Conservation (phyloP, 1,284 basidiomycete species). For the Amylostereum areolatum region DNA sequence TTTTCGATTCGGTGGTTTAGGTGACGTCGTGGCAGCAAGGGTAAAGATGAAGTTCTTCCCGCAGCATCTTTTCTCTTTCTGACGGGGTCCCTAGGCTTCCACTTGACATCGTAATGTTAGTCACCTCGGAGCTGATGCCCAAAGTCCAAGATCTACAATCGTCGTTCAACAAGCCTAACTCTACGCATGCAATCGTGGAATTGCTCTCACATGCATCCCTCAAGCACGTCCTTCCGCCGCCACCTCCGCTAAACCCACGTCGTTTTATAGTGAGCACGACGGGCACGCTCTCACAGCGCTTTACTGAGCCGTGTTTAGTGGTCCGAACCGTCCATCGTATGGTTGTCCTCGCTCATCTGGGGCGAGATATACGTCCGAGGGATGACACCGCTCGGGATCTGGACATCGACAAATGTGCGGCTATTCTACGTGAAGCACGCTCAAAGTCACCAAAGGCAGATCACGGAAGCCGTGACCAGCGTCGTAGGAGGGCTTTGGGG, state of each 20-base stretch:
- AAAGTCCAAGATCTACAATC: slow-evolving; percentile 80
- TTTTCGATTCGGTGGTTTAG: slow-evolving; percentile 25
- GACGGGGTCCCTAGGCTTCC: slow-evolving; percentile 51
- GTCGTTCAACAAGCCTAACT: slow-evolving; percentile 54
- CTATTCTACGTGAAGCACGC: slow-evolving; percentile 88
- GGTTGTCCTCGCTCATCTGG: slow-evolving; percentile 89
- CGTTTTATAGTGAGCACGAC: slow-evolving; percentile 57
- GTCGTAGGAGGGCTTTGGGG: slow-evolving; percentile 63
- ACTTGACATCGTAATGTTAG: slow-evolving; percentile 77
- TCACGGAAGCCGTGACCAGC: slow-evolving; percentile 69
- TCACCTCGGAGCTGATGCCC: slow-evolving; percentile 81
- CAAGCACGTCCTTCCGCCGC: slow-evolving; percentile 64
- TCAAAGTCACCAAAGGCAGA: slow-evolving; percentile 58
- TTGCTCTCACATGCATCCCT: slow-evolving; percentile 62
- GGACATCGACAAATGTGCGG: slow-evolving; percentile 82
- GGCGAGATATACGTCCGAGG: slow-evolving; percentile 90
- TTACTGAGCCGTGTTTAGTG: slow-evolving; percentile 43
- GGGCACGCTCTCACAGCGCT: slow-evolving; percentile 7
- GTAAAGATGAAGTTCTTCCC: slow-evolving; percentile 32
- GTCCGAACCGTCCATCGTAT: slow-evolving; percentile 83
- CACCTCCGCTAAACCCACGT: slow-evolving; percentile 59
- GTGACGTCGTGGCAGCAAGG: slow-evolving; percentile 86
- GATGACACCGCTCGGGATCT: slow-evolving; percentile 78
- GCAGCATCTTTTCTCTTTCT: slow-evolving; percentile 5
- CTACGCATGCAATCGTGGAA: slow-evolving; percentile 62